Conservation (phyloP, 371 early-diverging fungal genomes). For the Rhizopus arrhizus region DNA sequence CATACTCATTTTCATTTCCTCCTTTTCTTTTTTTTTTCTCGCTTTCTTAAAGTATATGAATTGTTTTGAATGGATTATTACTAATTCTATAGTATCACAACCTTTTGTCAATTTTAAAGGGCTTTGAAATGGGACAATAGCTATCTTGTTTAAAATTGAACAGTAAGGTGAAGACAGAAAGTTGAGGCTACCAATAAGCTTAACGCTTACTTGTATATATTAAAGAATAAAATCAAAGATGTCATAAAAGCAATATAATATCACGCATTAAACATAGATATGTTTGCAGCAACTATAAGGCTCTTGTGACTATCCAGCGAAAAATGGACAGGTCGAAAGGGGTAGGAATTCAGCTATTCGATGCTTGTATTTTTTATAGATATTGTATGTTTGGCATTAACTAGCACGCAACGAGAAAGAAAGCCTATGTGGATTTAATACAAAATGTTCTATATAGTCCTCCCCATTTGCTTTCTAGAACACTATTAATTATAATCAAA, state of each 20-base stretch:
- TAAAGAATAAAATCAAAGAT: conserved; percentile 70
- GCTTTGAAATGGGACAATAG: conserved; percentile 96
- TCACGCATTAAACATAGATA: conserved; percentile 88
- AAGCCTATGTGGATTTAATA: not conserved
- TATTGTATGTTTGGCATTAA: conserved; percentile 94
- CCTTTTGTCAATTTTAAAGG: conserved; percentile 86
- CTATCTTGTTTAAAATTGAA: conserved; percentile 87
- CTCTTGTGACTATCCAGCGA: conserved; percentile 76
- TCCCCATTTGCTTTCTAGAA: conserved; percentile 91
- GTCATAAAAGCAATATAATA: conserved; percentile 88
- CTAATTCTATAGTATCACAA: conserved; percentile 79
- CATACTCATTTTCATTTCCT: no score
- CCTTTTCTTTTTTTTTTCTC: no score
- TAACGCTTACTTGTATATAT: conserved; percentile 32
- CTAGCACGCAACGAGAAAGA: conserved; percentile 92
- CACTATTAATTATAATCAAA: conserved; percentile 85
- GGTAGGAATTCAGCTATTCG: conserved; percentile 77
- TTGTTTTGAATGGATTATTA: conserved; percentile 51
- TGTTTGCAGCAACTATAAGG: conserved; percentile 94
- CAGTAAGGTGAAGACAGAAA: conserved; percentile 59
- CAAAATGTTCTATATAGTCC: not conserved
- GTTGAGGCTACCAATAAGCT: not conserved
- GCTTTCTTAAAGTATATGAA: conserved; percentile 32
- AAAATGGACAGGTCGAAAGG: conserved; percentile 74
- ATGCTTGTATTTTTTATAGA: conserved; percentile 93